These are phyloP conservation scores for Auxenochlorella pyrenoidosa DNA, from an alignment of 139 green algal species.

Conservation along the genomic window DNA sequence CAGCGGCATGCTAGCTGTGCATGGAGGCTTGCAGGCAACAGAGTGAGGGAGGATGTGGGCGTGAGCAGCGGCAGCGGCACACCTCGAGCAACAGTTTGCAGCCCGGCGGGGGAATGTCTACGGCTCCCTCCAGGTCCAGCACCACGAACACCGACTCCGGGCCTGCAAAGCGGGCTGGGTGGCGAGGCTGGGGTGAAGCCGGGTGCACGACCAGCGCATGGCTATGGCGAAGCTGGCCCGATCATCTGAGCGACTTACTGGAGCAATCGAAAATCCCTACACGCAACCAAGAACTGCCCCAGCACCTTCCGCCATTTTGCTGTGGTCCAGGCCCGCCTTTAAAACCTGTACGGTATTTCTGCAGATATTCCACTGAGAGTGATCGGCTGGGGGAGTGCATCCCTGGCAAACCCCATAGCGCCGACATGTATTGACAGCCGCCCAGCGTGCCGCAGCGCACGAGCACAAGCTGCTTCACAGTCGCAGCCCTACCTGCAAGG, in stretches of 20 bases:
- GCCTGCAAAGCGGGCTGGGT: neutral
- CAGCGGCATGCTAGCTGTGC: neutral
- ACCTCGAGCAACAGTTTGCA: constrained; percentile 6
- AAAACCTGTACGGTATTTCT: neutral
- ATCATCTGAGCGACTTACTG: neutral
- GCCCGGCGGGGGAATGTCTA: constrained; percentile 2
- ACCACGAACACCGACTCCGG: constrained; percentile 28
- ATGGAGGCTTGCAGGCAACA: neutral
- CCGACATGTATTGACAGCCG: no score
- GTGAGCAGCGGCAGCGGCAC: neutral
- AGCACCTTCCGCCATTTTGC: neutral
- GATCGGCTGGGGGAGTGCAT: no score
- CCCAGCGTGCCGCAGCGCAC: no score
- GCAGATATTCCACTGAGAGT: no score
- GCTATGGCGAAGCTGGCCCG: neutral
- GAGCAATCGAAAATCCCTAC: neutral
- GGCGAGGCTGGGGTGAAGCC: neutral
- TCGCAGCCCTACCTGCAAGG: no score
- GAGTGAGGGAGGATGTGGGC: no score
- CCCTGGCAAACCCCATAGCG: no score
- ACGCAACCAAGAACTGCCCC: neutral
- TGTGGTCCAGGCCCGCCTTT: neutral
- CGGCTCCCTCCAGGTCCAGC: neutral
- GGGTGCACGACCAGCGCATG: neutral
- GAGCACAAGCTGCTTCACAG: no score